Evolutionary conservation across 345 rosid species (phyloP).

Genomic region (Lagerstroemia speciosa): DNA sequence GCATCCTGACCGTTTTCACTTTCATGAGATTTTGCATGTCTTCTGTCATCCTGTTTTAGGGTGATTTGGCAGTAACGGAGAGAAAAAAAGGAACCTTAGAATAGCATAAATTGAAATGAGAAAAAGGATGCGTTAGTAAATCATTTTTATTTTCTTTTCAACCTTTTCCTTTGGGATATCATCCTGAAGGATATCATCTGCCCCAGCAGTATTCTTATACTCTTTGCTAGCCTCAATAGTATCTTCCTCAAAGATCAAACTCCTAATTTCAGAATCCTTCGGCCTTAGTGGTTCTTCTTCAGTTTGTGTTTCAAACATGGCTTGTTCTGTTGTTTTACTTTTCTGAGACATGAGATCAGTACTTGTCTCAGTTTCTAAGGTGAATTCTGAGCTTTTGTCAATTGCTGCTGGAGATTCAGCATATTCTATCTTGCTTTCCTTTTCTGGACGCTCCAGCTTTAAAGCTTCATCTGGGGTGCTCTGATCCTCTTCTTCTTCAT

Average conservation of each 20-base stretch:
- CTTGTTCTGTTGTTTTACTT: slow-evolving; percentile 1
- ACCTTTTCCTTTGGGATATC: slow-evolving; percentile 6
- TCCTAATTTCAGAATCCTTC: background rate
- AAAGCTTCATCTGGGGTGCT: background rate
- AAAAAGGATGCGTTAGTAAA: background rate
- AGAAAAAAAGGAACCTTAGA: background rate
- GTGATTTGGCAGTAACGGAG: background rate
- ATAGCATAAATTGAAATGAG: background rate
- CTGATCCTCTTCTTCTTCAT: background rate
- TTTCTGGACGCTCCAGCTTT: background rate
- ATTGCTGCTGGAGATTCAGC: background rate
- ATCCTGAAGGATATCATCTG: background rate
- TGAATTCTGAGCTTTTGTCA: background rate
- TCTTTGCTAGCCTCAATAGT: background rate
- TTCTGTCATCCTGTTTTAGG: slow-evolving; percentile 1
- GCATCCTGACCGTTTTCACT: background rate
- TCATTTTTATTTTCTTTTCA: background rate
- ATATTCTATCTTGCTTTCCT: background rate
- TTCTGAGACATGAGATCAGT: background rate
- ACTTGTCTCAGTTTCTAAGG: background rate
- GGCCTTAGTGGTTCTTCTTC: too few relatives aligned
- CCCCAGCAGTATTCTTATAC: background rate
- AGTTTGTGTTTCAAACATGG: background rate
- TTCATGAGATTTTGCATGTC: slow-evolving; percentile 1
- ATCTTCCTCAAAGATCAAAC: background rate